Base-by-base conservation (phyloP, 345 rosid genomes). In the Rhodomyrtus tomentosa region DNA sequence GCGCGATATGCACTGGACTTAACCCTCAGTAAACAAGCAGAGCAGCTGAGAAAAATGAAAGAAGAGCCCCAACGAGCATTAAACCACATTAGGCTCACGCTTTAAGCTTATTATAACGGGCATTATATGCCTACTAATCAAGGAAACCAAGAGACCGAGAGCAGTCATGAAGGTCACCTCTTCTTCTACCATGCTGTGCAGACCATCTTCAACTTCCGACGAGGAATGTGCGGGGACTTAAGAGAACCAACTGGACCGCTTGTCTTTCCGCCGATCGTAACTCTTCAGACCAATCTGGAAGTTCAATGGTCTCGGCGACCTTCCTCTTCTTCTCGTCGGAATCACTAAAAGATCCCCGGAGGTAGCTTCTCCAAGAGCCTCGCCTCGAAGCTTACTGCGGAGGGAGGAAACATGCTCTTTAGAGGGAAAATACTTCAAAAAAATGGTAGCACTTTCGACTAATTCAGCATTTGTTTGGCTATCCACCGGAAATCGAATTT, bases 241-340 rank as follows among this genome's bases (percentile, higher is more conserved):
- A 76, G 54, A 38, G 85, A 76, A 38, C 85, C 82, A 84, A 84
- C 85, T 32, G 45, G 80, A 84, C 40, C 82, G 82, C 74, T 84
- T 27, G 42, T 84, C 85, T 27, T 84, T 55, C 38, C 45, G 85
- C 52, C 27, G 85, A 12, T 84, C 85, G 20, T 84, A 54, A 55
- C 80, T 76, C 82, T 76, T 84, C 53, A 76, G n/a, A 48, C 85
- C 85, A 74, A 84, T 84, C 74, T 76, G 85, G 38, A 84, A 84
- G 85, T 40, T 84, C 73, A 38, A 76, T 45, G 22, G 74, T 76
- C 82, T 76, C 74, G 9, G 80, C 74, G 10, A 84, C 76, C 49
- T 76, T 76, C 50, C 32, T 16, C 55, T 54, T 84, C 53, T 53
- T 76, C 85, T 42, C 29, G 18, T 42, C 54, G 58, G 82, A 84